Percentiles rank a stretch among this genome's conserved stretches.
These are phyloP conservation scores for Pichia sp. DNA, from an alignment of 1,139 yeast genomes.

Conservation along the genomic window DNA sequence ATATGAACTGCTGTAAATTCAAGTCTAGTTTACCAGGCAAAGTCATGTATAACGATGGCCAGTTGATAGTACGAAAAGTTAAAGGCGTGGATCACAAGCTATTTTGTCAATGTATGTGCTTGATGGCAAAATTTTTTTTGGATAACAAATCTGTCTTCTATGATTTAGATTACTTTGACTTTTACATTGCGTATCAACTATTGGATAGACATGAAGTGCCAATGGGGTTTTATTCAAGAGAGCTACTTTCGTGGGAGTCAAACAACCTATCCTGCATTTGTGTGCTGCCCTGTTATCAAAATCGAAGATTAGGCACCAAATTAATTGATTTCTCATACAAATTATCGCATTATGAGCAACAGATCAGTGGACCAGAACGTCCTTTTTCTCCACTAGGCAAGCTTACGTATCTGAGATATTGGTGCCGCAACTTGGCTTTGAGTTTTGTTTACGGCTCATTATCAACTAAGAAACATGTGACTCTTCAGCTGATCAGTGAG, in stretches of 20 bases:
- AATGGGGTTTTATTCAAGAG: slow-evolving; percentile 92
- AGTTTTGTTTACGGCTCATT: slow-evolving; percentile 39
- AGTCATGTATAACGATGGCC: slow-evolving; percentile 60
- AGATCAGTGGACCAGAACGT: slow-evolving; percentile 82
- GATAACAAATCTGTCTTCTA: slow-evolving; percentile 88
- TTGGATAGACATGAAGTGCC: slow-evolving; percentile 42
- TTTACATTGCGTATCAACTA: slow-evolving; percentile 64
- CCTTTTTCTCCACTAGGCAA: slow-evolving; percentile 84
- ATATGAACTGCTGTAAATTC: slow-evolving; percentile 40
- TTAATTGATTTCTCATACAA: slow-evolving; percentile 81
- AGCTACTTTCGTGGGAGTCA: slow-evolving; percentile 73
- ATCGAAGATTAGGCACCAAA: slow-evolving; percentile 70
- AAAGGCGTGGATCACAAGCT: slow-evolving; percentile 60
- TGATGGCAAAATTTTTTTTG: slow-evolving; percentile 84
- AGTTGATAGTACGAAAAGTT: slow-evolving; percentile 53
- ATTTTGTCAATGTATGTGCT: slow-evolving; percentile 76
- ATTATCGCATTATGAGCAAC: slow-evolving; percentile 54
- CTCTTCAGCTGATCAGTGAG: slow-evolving; percentile 50
- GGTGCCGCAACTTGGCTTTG: slow-evolving; percentile 58
- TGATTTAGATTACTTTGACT: slow-evolving; percentile 72
- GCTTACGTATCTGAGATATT: slow-evolving; percentile 66
- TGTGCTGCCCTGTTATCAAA: slow-evolving; percentile 88
- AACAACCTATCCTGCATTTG: slow-evolving; percentile 89
- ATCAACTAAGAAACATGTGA: slow-evolving; percentile 31
- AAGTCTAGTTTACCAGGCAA: slow-evolving; percentile 54